These are phyloP conservation scores for Leishmania braziliensis DNA, from an alignment of 208 protist species.

Conservation along the genomic window DNA sequence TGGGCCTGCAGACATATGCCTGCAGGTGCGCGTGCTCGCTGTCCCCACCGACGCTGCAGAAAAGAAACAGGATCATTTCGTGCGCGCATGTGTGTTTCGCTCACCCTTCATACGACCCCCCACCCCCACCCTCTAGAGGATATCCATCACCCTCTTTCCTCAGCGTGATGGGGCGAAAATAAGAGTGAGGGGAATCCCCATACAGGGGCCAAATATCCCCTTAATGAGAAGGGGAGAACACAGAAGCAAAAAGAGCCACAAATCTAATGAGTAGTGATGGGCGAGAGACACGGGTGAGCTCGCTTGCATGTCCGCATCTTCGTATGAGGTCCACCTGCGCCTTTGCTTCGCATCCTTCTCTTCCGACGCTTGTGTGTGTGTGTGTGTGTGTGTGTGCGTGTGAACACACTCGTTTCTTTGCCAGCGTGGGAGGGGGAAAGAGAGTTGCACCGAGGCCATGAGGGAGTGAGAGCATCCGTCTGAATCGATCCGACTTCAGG, in stretches of 20 bases:
- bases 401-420: background rate
- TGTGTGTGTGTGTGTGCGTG: background rate
- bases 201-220: background rate
- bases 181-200: background rate
- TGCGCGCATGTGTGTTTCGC: background rate
- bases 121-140: background rate
- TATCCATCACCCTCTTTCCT: background rate
- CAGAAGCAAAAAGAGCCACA: background rate
- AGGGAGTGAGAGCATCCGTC: background rate
- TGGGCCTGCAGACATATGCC: background rate
- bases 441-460: background rate
- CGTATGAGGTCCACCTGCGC: background rate
- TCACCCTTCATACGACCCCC: background rate
- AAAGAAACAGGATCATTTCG: background rate
- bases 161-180: background rate
- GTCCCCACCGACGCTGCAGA: background rate
- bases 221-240: background rate
- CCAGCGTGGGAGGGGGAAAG: background rate
- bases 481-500: background rate
- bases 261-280: background rate
- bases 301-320: background rate
- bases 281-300: too few species aligned
- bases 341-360: background rate
- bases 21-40: background rate
- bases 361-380: background rate